phyloP scores from a whole-genome alignment of 2,329 filamentous ascomycete species.

The Ilyonectria destructans region DNA sequence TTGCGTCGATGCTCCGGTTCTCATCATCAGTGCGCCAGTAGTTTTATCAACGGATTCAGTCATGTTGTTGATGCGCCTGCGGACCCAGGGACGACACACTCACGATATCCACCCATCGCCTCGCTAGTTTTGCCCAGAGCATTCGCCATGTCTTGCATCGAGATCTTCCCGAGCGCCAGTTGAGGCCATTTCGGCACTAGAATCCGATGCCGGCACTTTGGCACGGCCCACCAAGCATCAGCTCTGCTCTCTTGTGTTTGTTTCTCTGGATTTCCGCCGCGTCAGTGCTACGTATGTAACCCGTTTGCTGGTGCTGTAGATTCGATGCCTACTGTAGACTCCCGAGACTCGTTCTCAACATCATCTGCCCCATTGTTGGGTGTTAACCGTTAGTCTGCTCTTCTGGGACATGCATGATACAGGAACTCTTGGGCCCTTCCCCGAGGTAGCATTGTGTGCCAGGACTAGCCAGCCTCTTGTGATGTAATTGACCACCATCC shows the following conservation, averaged over 20 bases:
- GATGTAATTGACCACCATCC: conserved; percentile 6
- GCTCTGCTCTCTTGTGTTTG: conserved; percentile 30
- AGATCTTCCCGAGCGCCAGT: conserved; percentile 50
- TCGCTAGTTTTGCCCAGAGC: conserved; percentile 40
- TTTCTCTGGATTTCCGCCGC: conserved; percentile 17
- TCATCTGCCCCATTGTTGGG: conserved; percentile 16
- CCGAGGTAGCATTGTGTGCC: conserved; percentile 22
- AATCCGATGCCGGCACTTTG: conserved; percentile 34
- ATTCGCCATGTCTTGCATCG: conserved; percentile 49
- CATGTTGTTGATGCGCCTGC: conserved; percentile 14
- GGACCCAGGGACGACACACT: background rate
- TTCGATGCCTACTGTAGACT: background rate
- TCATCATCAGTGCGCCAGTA: background rate
- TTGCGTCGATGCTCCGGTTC: background rate
- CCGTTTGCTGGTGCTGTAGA: background rate
- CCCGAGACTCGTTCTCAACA: conserved; percentile 12
- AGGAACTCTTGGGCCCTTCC: conserved; percentile 24
- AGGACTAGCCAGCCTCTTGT: conserved; percentile 15
- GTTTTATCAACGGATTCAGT: background rate
- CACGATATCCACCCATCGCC: conserved; percentile 37
- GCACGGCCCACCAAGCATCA: conserved; percentile 31
- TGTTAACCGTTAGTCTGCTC: conserved; percentile 14
- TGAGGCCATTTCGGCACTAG: conserved; percentile 48
- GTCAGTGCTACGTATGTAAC: background rate
- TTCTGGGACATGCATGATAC: conserved; percentile 28